Percentiles rank a stretch among this genome's conserved stretches.
Evolutionary conservation across 148 eudicot genomes (phyloP).

Genomic region (Dianthus caryophyllus): DNA sequence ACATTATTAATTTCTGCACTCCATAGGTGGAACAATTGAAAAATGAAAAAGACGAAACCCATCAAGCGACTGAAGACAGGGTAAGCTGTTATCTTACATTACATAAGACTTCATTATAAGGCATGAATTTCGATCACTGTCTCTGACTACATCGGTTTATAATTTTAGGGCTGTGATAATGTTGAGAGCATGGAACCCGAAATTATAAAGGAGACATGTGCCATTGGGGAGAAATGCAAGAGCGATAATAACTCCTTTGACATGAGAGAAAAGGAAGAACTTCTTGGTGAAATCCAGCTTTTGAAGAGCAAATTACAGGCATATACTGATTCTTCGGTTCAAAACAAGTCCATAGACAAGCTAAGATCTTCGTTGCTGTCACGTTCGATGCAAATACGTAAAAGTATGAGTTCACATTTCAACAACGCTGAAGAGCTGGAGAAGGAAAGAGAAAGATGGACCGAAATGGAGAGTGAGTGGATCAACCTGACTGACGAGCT

Average conservation of each 20-base stretch:
- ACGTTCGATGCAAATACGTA: slow-evolving; percentile 63
- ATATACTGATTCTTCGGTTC: slow-evolving; percentile 39
- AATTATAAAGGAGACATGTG: slow-evolving; percentile 50
- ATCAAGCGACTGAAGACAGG: slow-evolving; percentile 37
- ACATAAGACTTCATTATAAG: background rate
- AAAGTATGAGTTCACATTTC: slow-evolving; percentile 41
- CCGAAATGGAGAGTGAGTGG: slow-evolving; percentile 99
- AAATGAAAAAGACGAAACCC: slow-evolving; percentile 23
- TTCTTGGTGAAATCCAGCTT: slow-evolving; percentile 63
- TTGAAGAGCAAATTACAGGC: slow-evolving; percentile 55
- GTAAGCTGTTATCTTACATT: slow-evolving; percentile 26
- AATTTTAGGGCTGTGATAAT: slow-evolving; percentile 11
- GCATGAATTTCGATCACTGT: background rate
- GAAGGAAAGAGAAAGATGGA: slow-evolving; percentile 83
- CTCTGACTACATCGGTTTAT: background rate
- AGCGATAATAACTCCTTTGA: slow-evolving; percentile 33
- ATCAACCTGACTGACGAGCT: slow-evolving; percentile 83
- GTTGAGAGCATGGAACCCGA: slow-evolving; percentile 43
- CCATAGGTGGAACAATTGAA: slow-evolving; percentile 66
- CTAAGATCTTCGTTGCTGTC: slow-evolving; percentile 70
- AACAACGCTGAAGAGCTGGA: slow-evolving; percentile 66
- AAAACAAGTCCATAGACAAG: slow-evolving; percentile 52
- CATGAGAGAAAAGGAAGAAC: slow-evolving; percentile 66
- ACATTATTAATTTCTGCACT: background rate
- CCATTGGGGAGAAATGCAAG: slow-evolving; percentile 35